A percentile compares a stretch with the other conserved stretches of the same genome.
Evolutionary conservation across 2,329 filamentous ascomycete species (phyloP).

Genomic region (Paecilomyces sp.): DNA sequence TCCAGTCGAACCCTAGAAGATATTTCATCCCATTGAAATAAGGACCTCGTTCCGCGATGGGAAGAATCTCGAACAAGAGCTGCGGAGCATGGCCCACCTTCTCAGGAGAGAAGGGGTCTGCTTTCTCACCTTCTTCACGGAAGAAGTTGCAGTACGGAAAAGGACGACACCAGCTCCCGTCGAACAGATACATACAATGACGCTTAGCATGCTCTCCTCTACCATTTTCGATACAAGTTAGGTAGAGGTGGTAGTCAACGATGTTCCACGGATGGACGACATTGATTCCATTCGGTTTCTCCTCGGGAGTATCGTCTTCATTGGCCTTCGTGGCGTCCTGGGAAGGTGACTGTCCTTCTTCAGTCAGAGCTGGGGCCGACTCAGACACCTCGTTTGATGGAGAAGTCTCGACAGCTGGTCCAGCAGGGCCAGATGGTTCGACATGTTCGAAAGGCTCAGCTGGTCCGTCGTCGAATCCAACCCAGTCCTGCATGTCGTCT

Average conservation of each 20-base stretch:
- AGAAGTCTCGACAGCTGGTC: background rate
- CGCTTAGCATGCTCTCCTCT: slow-evolving; percentile 11
- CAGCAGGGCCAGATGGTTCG: background rate
- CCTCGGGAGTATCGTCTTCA: slow-evolving; percentile 1
- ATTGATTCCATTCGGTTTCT: background rate
- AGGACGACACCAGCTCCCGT: slow-evolving; percentile 16
- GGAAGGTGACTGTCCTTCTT: background rate
- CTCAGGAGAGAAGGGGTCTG: background rate
- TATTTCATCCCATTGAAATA: slow-evolving; percentile 15
- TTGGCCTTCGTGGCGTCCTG: background rate
- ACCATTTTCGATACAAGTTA: slow-evolving; percentile 16
- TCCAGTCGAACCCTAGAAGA: slow-evolving; percentile 21
- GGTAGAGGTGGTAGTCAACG: slow-evolving; percentile 26
- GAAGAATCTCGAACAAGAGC: slow-evolving; percentile 16
- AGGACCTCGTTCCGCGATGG: slow-evolving; percentile 12
- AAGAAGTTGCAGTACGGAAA: slow-evolving; percentile 16
- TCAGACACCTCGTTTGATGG: background rate
- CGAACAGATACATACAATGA: slow-evolving; percentile 17
- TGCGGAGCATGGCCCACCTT: slow-evolving; percentile 8
- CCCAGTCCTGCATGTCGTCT: background rate
- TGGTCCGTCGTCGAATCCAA: background rate
- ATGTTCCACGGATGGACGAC: slow-evolving; percentile 22
- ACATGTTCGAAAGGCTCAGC: background rate
- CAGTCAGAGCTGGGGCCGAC: background rate
- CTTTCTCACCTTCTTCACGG: slow-evolving; percentile 6